Evolutionary conservation across 1,284 basidiomycete genomes (phyloP), one percentile per base, ranked within the genome.

Genomic region (Ceratorhiza oryzae-sativae): DNA sequence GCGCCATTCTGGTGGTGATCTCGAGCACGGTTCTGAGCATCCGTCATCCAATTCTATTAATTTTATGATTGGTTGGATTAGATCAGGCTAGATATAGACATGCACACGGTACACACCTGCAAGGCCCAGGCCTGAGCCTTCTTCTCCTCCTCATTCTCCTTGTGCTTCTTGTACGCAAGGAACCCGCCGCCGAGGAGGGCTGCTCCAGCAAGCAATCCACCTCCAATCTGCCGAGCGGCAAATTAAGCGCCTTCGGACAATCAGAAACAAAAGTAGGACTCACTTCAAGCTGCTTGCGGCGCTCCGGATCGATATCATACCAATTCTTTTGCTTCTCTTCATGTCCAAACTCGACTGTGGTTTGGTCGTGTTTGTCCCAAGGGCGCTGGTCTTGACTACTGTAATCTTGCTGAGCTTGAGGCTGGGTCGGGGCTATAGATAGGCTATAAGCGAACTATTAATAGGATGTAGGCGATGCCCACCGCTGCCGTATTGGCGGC

Each of bases 221-320:
- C 90, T 34, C 88, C 90, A 73, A 90, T 76, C 90, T 91, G 73
- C 56, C 63, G 51, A 20, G 55, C 30, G 58, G 59, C 56, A 58
- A 4, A 23, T 25, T 36, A 34, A 23, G 25, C 25, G n/a, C 3
- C 56, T 72, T 39, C 25, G 25, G 1, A 42, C 42, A 61, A 25
- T 23, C 62, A 39, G 41, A 18, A 70, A 51, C 74, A 55, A 30
- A 53, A 55, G 8, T 59, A 12, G 49, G 34, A 73, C 79, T 27
- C 58, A 89, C 89, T 83, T 86, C 84, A 56, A 89, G 81, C 74
- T 87, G 78, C 76, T 88, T 84, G 83, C 89, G 89, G 74, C 80
- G 83, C 2, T 85, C 76, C 6, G 86, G 84, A 68, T 85, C 83
- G 46, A 87, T 76, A 74, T 85, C 84, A 72, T 81, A 85, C 88